A percentile compares a stretch with the other conserved stretches of the same genome.
Evolutionary conservation across 441 rosid genomes (phyloP).

Genomic region (Raphanus hybrid): DNA sequence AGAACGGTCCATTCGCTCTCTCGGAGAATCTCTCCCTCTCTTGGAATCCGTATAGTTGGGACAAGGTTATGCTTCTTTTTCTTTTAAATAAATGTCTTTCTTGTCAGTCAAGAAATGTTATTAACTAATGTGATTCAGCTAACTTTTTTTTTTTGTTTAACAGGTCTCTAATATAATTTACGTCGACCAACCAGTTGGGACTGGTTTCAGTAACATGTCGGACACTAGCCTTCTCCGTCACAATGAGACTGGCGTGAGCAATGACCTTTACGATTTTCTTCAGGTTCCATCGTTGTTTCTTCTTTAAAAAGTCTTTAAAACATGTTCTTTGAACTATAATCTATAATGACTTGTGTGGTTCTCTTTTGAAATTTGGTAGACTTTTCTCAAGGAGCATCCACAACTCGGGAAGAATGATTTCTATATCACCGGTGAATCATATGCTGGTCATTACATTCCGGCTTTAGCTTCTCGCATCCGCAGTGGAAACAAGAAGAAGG

Average conservation of each 20-base stretch:
- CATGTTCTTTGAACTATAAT: neutral
- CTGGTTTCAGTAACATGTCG: constrained; percentile 77
- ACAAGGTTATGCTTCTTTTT: constrained; percentile 52
- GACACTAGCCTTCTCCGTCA: constrained; percentile 54
- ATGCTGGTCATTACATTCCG: constrained; percentile 89
- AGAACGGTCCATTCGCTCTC: constrained; percentile 80
- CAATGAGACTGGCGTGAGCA: constrained; percentile 70
- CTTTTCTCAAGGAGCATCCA: constrained; percentile 70
- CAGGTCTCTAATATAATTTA: constrained; percentile 73
- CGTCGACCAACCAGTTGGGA: constrained; percentile 81
- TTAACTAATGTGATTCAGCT: neutral
- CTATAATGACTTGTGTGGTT: neutral
- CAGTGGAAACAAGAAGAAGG: constrained; percentile 71
- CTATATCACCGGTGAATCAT: constrained; percentile 86
- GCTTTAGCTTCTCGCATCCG: constrained; percentile 75
- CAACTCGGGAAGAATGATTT: constrained; percentile 64
- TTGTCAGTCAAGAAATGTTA: neutral
- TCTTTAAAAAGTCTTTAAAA: neutral
- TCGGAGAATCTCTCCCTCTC: constrained; percentile 57
- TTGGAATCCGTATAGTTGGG: constrained; percentile 94
- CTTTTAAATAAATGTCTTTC: neutral
- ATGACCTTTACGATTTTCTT: constrained; percentile 75
- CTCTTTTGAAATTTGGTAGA: constrained; percentile 42
- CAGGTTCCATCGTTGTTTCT: constrained; percentile 52
- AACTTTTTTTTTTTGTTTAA: neutral